Evolutionary conservation across 805 yeast species (phyloP).

Genomic region (Teunomyces barrocoloradensis): DNA sequence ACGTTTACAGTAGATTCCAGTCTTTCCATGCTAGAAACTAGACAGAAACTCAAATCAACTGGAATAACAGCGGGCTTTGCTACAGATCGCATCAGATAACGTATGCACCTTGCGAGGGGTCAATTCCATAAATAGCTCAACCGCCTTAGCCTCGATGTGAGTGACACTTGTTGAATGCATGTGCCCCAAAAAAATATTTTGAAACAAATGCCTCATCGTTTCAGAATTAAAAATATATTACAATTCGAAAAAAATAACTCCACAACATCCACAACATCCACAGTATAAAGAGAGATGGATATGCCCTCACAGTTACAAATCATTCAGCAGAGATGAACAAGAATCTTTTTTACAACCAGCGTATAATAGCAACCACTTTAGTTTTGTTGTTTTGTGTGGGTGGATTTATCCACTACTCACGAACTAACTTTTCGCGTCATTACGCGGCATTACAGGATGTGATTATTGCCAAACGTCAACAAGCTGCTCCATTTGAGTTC

Average conservation of each 20-base stretch:
- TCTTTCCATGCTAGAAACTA: too few relatives aligned
- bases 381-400: neutral
- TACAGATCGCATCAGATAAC: neutral
- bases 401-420: slow-evolving; percentile 1
- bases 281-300: neutral
- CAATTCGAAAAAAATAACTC: neutral
- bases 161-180: neutral
- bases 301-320: neutral
- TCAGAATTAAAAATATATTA: neutral
- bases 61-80: too few relatives aligned
- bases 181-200: neutral
- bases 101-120: too few relatives aligned
- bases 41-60: too few relatives aligned
- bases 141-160: neutral
- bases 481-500: slow-evolving; percentile 7
- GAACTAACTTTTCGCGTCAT: neutral
- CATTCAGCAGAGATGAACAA: neutral
- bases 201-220: neutral
- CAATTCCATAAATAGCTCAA: neutral
- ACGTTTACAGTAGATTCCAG: too few relatives aligned
- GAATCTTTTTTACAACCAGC: neutral
- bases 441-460: neutral
- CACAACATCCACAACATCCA: neutral
- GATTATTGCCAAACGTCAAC: neutral
- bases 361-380: neutral